phyloP scores from a whole-genome alignment of 2,329 filamentous ascomycete genomes.

The Aspergillus fijiensis region DNA sequence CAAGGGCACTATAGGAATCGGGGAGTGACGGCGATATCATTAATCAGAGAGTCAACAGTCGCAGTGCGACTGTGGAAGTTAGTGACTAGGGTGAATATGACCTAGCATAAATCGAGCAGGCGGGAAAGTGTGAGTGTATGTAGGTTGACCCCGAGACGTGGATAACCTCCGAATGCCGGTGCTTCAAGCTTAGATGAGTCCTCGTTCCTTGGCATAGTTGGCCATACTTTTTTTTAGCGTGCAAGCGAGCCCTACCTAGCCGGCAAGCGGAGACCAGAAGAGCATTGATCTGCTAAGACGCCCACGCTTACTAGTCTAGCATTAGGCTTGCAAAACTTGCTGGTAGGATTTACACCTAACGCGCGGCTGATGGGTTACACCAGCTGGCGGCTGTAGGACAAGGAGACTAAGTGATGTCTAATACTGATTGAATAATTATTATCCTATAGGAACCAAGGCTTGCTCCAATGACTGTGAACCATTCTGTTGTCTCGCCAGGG shows the following conservation, averaged over 20 bases:
- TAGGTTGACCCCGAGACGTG: neutral
- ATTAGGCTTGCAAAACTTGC: constrained; percentile 6
- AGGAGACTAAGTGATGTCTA: constrained; percentile 2
- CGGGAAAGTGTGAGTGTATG: neutral
- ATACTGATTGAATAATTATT: constrained; percentile 9
- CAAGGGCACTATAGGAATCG: constrained; percentile 35
- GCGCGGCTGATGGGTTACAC: neutral
- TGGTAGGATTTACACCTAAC: constrained; percentile 2
- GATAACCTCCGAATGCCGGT: constrained; percentile 6
- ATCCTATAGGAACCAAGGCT: neutral
- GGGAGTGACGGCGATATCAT: constrained; percentile 11
- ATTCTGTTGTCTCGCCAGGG: neutral
- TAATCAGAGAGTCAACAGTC: neutral
- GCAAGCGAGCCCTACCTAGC: constrained; percentile 10
- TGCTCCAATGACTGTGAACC: neutral
- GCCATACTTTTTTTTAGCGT: constrained; percentile 4
- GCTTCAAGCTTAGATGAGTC: neutral
- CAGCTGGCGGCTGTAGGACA: neutral
- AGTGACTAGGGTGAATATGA: neutral
- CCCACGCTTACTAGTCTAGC: neutral
- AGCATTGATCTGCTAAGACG: constrained; percentile 12
- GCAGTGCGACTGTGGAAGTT: neutral
- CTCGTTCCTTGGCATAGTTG: neutral
- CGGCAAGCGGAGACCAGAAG: constrained; percentile 7
- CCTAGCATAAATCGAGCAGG: neutral